phyloP scores from a whole-genome alignment of 345 rosid species.

The Orychophragmus violaceus region DNA sequence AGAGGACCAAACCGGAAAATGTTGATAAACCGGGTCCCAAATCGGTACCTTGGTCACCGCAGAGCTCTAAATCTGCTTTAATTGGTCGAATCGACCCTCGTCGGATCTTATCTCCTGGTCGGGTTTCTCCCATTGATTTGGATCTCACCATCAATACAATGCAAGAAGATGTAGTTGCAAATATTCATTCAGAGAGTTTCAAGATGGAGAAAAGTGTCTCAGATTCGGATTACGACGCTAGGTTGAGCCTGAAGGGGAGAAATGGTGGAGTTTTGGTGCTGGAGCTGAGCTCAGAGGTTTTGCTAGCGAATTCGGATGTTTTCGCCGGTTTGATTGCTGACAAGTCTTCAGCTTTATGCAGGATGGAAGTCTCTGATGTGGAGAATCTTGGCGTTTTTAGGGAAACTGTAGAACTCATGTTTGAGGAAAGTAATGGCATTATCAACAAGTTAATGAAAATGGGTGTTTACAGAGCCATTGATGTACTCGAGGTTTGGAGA shows the following conservation, averaged over 20 bases:
- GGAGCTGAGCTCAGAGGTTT: conserved; percentile 63
- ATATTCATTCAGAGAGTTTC: conserved; percentile 38
- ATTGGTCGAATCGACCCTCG: conserved; percentile 81
- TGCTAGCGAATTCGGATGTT: conserved; percentile 57
- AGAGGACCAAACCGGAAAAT: conserved; percentile 32
- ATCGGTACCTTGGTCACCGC: conserved; percentile 63
- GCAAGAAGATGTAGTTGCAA: conserved; percentile 25
- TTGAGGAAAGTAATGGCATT: conserved; percentile 51
- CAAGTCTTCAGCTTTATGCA: conserved; percentile 31
- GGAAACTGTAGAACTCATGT: conserved; percentile 84
- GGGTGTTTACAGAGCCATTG: conserved; percentile 70
- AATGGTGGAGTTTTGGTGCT: conserved; percentile 60
- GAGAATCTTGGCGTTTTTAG: conserved; percentile 73
- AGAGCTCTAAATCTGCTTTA: conserved; percentile 59
- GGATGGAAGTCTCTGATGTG: conserved; percentile 74
- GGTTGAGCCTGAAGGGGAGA: conserved; percentile 64
- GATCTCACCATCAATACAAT: conserved; percentile 31
- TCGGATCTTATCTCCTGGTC: conserved; percentile 89
- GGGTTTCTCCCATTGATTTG: conserved; percentile 89
- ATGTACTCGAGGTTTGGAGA: conserved; percentile 67
- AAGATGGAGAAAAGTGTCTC: conserved; percentile 24
- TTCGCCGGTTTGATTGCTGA: conserved; percentile 49
- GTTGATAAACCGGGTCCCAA: conserved; percentile 32
- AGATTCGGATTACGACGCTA: conserved; percentile 47
- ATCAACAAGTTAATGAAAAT: conserved; percentile 47